Percentiles rank a stretch among this genome's conserved stretches.
These are phyloP conservation scores for Colletotrichum spinosum DNA, from an alignment of 2,329 filamentous ascomycete species.

Conservation along the genomic window DNA sequence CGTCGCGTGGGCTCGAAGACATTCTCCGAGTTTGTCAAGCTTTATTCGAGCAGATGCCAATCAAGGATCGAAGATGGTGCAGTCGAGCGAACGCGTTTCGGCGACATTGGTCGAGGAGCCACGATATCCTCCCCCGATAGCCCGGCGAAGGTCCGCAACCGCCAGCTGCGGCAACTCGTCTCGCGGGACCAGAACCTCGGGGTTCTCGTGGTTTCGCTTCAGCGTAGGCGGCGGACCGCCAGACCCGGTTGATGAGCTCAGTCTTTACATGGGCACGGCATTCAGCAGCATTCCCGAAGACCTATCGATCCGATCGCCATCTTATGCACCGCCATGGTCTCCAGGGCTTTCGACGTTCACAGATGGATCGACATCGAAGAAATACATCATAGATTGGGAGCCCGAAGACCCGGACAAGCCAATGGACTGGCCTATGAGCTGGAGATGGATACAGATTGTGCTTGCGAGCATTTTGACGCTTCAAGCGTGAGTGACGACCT, in stretches of 20 bases:
- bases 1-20: too few relatives aligned
- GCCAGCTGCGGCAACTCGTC: not conserved
- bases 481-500: conserved; percentile 20
- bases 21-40: too few relatives aligned
- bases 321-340: not conserved
- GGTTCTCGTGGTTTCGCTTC: conserved; percentile 30
- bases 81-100: not conserved
- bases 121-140: conserved; percentile 15
- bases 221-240: conserved; percentile 18
- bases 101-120: not conserved
- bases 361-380: not conserved
- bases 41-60: not conserved
- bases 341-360: not conserved
- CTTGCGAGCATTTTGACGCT: conserved; percentile 25
- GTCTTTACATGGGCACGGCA: conserved; percentile 29
- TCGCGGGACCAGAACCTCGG: conserved; percentile 13
- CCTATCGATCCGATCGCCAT: conserved; percentile 11
- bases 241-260: conserved; percentile 31
- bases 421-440: conserved; percentile 10
- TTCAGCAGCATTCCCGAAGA: conserved; percentile 32
- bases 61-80: not conserved
- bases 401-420: conserved; percentile 20
- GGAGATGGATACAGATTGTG: conserved; percentile 26
- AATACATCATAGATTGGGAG: conserved; percentile 10
- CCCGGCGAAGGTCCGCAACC: not conserved